Base-by-base conservation (phyloP, 352 stramenopile genomes). In the Phytophthora pisi region DNA sequence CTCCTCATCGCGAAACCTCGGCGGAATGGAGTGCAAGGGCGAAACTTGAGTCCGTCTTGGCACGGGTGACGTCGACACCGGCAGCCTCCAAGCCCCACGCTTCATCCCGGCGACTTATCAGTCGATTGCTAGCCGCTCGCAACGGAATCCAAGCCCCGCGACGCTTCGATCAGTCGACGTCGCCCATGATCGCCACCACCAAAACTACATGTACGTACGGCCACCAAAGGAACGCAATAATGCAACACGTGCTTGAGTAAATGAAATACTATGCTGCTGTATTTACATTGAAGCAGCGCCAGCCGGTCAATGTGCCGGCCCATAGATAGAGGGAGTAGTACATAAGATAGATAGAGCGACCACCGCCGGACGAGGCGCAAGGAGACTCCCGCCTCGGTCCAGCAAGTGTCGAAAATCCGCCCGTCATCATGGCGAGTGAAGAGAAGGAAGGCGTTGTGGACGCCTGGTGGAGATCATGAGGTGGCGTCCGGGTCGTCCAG, bases 341-440 rank as follows among this genome's bases (percentile, higher is more conserved):
- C 58, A 79, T 76, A 79, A 57, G 51, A 67, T 75, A 76, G 62
- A 75, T 75, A 70, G 46, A 72, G 50, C 72, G 46, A 64, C 64
- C 36, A 51, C 52, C 54, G 64, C 50, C 63, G 36, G 50, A 16
- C 45, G 45, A 54, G 6, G 57, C 26, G 7, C 6, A 30, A 0
- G 26, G 31, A 13, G n/a, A 46, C 36, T 26, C 30, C 15, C 57
- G 45, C 43, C 47, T 45, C 8, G 43, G 28, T 20, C 62, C 34
- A 23, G 30, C 23, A 40, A 46, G 51, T 51, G 51, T 57, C 49
- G 47, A 57, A 66, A 53, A 49, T 72, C 64, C 49, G 64, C 59
- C 40, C 56, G 42, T 60, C 40, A 42, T 24, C 26, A 52, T 51
- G 31, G 51, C 46, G 38, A 58, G 61, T 38, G 31, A 38, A 13